Evolutionary conservation across 2,329 filamentous ascomycete species (phyloP), one percentile per base, ranked within the genome.

Genomic region (Macroventuria anomochaeta): DNA sequence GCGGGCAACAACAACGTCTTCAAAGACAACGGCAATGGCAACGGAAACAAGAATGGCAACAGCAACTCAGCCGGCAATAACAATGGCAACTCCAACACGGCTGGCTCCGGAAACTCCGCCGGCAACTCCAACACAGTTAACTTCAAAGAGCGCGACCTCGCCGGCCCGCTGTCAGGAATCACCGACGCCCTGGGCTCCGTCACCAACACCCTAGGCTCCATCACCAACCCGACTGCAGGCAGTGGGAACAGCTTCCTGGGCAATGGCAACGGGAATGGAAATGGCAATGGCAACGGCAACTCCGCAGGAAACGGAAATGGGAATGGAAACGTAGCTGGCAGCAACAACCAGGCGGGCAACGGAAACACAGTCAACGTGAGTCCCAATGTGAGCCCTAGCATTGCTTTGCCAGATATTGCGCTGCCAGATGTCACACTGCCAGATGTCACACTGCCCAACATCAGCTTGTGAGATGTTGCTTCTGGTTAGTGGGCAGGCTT

Each of bases 291-390:
- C n/a, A n/a, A n/a, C 33, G 12, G 44, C n/a, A 48, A 32, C n/a
- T 32, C 23, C 1, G 38, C 46, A 44, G 38, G 48, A 20, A 50
- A 52, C 29, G 32, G 23, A 13, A 58, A 55, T 21, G 57, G 54
- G 5, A 62, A 60, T 28, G 46, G 46, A 40, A 60, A 58, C 39
- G 44, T 33, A 1, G 44, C 38, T 3, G 57, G 47, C 21, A 49
- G 20, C 44, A 23, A 34, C 25, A 58, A 54, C 53, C 4, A 32
- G 26, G 50, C 40, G 11, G 48, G 34, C 25, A 57, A 50, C 39
- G 59, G 53, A n/a, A 61, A 64, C 43, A 37, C 40, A 13, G 26
- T 59, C 20, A 57, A 48, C 33, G 43, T 64, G 52, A 53, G 44
- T 46, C 54, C 47, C n/a, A 15, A 36, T 15, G 42, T 53, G 18